A percentile compares a stretch with the other conserved stretches of the same genome.
Evolutionary conservation across 2,329 filamentous ascomycete species (phyloP).

Genomic region (Lecanoromycetidae sp.): DNA sequence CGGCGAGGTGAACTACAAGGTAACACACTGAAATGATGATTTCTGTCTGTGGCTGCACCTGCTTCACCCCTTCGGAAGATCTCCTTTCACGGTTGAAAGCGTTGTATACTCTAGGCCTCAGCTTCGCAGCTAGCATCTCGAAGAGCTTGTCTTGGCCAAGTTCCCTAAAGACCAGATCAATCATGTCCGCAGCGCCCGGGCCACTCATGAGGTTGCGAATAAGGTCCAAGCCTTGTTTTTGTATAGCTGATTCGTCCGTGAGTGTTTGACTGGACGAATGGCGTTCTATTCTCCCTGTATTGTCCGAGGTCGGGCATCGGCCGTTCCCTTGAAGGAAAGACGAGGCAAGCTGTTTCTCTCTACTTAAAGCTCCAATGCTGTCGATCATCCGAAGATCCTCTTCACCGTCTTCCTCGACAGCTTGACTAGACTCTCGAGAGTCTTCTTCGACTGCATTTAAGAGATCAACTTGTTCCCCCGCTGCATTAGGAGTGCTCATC

Average conservation of each 20-base stretch:
- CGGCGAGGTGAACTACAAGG: constrained; percentile 79
- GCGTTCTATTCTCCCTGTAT: constrained; percentile 46
- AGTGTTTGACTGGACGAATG: constrained; percentile 56
- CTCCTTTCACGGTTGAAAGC: constrained; percentile 34
- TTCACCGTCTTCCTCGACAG: constrained; percentile 26
- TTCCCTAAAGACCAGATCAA: constrained; percentile 67
- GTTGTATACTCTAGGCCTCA: constrained; percentile 50
- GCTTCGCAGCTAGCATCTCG: constrained; percentile 65
- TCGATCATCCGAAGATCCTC: constrained; percentile 38
- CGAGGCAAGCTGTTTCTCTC: constrained; percentile 14
- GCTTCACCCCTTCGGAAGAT: constrained; percentile 20
- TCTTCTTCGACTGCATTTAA: constrained; percentile 41
- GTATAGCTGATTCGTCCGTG: constrained; percentile 69
- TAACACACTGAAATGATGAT: constrained; percentile 69
- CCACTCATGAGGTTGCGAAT: constrained; percentile 78
- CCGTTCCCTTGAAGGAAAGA: constrained; percentile 13
- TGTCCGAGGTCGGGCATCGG: constrained; percentile 1
- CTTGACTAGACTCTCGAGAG: constrained; percentile 31
- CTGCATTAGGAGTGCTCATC: constrained; percentile 47
- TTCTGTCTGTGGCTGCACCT: constrained; percentile 36
- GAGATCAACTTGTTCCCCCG: constrained; percentile 47
- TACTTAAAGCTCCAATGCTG: constrained; percentile 31
- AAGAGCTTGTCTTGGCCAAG: constrained; percentile 70
- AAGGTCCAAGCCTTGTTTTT: constrained; percentile 83
- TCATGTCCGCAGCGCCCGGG: constrained; percentile 52